phyloP scores from a whole-genome alignment of 805 yeast species.

The Cyberlindnera subsufficiens region DNA sequence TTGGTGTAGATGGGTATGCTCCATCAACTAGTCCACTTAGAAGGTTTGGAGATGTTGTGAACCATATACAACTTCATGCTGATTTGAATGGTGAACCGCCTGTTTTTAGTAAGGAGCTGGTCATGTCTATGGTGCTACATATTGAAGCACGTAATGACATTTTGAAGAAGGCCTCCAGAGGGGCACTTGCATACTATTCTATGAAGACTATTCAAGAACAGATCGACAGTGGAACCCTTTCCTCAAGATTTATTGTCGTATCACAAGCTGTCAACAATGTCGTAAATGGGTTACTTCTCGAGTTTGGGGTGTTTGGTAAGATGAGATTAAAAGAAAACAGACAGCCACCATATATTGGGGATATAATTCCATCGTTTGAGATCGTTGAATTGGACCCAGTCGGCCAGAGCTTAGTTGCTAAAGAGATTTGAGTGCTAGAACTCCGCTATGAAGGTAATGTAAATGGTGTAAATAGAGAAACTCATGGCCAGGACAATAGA shows the following conservation, averaged over 20 bases:
- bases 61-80: slow-evolving; percentile 70
- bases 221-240: slow-evolving; percentile 7
- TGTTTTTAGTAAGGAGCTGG: slow-evolving; percentile 27
- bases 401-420: slow-evolving; percentile 34
- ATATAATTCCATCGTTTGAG: slow-evolving; percentile 31
- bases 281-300: slow-evolving; percentile 27
- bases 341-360: slow-evolving; percentile 37
- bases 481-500: background rate
- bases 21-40: slow-evolving; percentile 89
- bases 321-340: slow-evolving; percentile 23
- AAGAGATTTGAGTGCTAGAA: slow-evolving; percentile 3
- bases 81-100: slow-evolving; percentile 25
- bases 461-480: too few species aligned
- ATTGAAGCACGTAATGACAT: slow-evolving; percentile 39
- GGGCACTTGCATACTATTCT: slow-evolving; percentile 32
- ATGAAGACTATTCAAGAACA: slow-evolving; percentile 22
- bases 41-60: slow-evolving; percentile 71
- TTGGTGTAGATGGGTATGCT: slow-evolving; percentile 59
- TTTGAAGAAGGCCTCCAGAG: slow-evolving; percentile 25
- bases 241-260: slow-evolving; percentile 32
- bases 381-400: slow-evolving; percentile 38
- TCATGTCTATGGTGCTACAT: slow-evolving; percentile 34
- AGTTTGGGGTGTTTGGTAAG: slow-evolving; percentile 26
- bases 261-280: slow-evolving; percentile 35
- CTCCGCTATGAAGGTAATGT: background rate